Evolutionary conservation across 192 early-diverging fungal genomes (phyloP).

Genomic region (Backusella morwellensis): DNA sequence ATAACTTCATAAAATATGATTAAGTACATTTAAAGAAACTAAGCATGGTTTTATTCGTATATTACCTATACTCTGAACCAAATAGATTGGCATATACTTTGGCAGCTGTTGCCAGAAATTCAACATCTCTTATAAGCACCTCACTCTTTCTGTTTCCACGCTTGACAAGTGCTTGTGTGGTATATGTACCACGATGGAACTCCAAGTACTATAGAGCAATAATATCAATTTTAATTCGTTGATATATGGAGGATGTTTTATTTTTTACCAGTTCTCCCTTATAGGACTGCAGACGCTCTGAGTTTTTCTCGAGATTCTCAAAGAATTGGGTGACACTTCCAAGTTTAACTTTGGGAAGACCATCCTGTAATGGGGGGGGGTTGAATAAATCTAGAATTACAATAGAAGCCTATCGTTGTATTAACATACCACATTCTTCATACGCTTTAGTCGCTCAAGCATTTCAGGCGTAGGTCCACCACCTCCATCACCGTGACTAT

Average conservation of each 20-base stretch:
- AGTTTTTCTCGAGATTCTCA: slow-evolving; percentile 66
- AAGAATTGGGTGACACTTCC: slow-evolving; percentile 85
- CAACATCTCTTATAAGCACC: slow-evolving; percentile 81
- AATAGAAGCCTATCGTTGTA: background rate
- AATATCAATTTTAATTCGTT: background rate
- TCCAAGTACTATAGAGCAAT: slow-evolving; percentile 80
- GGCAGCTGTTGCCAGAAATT: slow-evolving; percentile 66
- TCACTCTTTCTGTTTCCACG: slow-evolving; percentile 85
- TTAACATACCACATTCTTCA: slow-evolving; percentile 59
- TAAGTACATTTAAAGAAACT: background rate
- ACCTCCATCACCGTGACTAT: slow-evolving; percentile 88
- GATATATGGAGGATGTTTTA: background rate
- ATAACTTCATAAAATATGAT: slow-evolving; percentile 44
- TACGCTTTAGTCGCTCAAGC: slow-evolving; percentile 77
- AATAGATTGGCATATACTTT: background rate
- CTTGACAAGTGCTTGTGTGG: slow-evolving; percentile 86
- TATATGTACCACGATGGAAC: slow-evolving; percentile 98
- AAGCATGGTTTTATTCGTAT: background rate
- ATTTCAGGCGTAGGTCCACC: slow-evolving; percentile 83
- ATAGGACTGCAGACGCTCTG: slow-evolving; percentile 77
- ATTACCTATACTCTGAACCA: background rate
- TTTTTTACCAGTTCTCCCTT: slow-evolving; percentile 85
- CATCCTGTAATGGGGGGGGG: slow-evolving; percentile 49
- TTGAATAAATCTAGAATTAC: slow-evolving; percentile 12
- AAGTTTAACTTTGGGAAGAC: slow-evolving; percentile 65